Evolutionary conservation across 495 filamentous ascomycete genomes (phyloP).

Genomic region (Corynascus novoguineensis): DNA sequence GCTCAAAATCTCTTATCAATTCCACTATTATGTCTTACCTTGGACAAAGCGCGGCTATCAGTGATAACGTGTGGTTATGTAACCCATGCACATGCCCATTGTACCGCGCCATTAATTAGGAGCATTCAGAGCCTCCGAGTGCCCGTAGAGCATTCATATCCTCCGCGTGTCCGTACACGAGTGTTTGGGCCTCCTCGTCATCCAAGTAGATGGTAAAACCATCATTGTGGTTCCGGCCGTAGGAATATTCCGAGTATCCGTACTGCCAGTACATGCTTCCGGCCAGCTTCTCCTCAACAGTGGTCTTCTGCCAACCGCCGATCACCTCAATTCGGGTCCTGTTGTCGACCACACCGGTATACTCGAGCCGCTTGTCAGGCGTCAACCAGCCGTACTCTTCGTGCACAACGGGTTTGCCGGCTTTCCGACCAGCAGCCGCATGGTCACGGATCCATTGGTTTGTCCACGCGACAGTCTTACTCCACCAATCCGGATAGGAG

Average conservation of each 20-base stretch:
- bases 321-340: conserved; percentile 42
- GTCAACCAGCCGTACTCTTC: conserved; percentile 61
- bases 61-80: not conserved
- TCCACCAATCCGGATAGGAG: conserved; percentile 54
- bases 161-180: conserved; percentile 34
- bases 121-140: conserved; percentile 25
- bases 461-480: conserved; percentile 40
- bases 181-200: conserved; percentile 34
- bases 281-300: conserved; percentile 47
- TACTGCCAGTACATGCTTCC: conserved; percentile 63
- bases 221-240: conserved; percentile 54
- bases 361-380: conserved; percentile 35
- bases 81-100: not conserved
- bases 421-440: conserved; percentile 47
- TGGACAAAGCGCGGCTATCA: not conserved
- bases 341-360: conserved; percentile 29
- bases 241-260: conserved; percentile 49
- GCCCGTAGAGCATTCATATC: conserved; percentile 23
- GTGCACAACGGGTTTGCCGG: conserved; percentile 60
- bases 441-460: conserved; percentile 59
- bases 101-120: conserved; percentile 20
- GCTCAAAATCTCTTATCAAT: no score
- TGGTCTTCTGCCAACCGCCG: conserved; percentile 54
- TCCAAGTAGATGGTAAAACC: conserved; percentile 49
- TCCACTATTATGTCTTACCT: not conserved